Evolutionary conservation across 192 early-diverging fungal species (phyloP).

Genomic region (Diversispora eburnea): DNA sequence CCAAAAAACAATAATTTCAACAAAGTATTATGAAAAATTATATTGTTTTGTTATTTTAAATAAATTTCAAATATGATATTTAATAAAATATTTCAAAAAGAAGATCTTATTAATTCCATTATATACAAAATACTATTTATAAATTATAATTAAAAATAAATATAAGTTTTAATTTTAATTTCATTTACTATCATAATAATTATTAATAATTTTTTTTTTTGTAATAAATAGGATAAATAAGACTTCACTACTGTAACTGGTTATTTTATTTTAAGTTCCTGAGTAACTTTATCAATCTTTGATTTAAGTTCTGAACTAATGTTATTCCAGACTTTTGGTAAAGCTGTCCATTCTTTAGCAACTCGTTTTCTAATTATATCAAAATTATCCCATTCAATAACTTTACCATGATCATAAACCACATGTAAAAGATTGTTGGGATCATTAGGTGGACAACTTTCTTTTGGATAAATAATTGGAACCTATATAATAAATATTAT

Average conservation of each 20-base stretch:
- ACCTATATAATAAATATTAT: constrained; percentile 28
- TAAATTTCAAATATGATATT: too few species aligned
- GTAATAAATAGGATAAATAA: too few species aligned
- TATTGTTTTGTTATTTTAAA: too few species aligned
- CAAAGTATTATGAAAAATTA: too few species aligned
- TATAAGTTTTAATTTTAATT: too few species aligned
- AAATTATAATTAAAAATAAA: too few species aligned
- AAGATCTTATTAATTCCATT: too few species aligned
- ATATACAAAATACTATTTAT: too few species aligned
- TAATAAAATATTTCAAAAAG: too few species aligned
- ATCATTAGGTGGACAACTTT: constrained; percentile 27
- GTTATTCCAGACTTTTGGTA: constrained; percentile 45
- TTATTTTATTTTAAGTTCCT: constrained; percentile 11
- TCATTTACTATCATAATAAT: too few species aligned
- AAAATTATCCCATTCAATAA: constrained; percentile 60
- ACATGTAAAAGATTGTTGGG: constrained; percentile 48
- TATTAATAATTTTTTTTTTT: too few species aligned
- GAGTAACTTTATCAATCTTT: constrained; percentile 31
- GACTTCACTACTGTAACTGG: not conserved
- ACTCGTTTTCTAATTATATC: constrained; percentile 54
- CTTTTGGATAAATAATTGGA: constrained; percentile 44
- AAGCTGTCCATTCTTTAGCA: constrained; percentile 50
- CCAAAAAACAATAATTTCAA: too few species aligned
- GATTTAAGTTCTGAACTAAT: constrained; percentile 35
- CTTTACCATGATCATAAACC: constrained; percentile 64